Conservation (phyloP, 139 green algal species). For the Tetradesmus lagerheimii region DNA sequence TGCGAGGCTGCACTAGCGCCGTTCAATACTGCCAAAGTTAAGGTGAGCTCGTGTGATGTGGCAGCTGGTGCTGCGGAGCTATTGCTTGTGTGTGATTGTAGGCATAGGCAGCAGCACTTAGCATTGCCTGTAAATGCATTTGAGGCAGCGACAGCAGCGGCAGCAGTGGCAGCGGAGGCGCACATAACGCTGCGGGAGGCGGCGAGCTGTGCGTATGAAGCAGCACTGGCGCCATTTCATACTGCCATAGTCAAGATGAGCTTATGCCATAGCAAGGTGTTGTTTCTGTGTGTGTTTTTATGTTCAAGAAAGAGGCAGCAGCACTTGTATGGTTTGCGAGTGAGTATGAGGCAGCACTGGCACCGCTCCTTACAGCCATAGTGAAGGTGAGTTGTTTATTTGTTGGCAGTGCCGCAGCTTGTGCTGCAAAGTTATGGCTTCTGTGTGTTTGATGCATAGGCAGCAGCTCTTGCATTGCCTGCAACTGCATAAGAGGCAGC, state of each 20-base stretch:
- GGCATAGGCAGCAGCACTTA: not conserved
- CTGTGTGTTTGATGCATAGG: not conserved
- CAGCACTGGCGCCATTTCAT: constrained; percentile 67
- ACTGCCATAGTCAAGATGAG: constrained; percentile 62
- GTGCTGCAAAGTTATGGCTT: not conserved
- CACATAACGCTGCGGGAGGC: constrained; percentile 46
- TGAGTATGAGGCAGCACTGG: no score
- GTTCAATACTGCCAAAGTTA: no score
- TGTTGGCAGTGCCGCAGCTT: not conserved
- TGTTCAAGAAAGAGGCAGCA: no score
- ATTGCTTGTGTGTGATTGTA: not conserved
- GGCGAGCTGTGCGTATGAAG: constrained; percentile 64
- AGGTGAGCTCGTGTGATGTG: not conserved
- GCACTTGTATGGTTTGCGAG: no score
- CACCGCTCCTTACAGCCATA: no score
- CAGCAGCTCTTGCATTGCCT: not conserved
- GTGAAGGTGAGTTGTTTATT: no score
- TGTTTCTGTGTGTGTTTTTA: no score
- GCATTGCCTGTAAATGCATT: no score
- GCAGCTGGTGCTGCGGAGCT: not conserved
- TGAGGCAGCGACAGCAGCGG: not conserved
- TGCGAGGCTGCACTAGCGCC: no score
- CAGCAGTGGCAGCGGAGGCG: not conserved
- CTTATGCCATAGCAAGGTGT: no score
- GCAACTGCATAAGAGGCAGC: no score